phyloP scores from a whole-genome alignment of 768 basidiomycete species.

The Fistulinella prunicolor region DNA sequence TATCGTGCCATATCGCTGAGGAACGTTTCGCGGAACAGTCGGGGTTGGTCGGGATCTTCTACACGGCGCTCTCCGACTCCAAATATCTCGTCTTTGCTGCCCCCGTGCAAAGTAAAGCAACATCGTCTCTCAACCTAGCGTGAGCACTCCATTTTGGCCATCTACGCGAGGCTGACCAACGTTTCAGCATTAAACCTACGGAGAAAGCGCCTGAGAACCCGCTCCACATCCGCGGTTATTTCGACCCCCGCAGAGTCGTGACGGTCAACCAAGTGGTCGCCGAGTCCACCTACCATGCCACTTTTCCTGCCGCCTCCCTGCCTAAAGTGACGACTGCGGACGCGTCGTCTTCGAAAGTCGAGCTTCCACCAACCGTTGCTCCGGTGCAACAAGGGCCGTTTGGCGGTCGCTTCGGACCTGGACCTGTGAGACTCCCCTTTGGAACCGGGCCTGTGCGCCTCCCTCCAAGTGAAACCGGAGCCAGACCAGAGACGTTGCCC shows the following conservation, averaged over 20 bases:
- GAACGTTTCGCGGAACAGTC: slow-evolving; percentile 8
- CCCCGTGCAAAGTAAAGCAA: slow-evolving; percentile 29
- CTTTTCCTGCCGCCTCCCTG: slow-evolving; percentile 21
- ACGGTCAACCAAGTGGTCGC: slow-evolving; percentile 34
- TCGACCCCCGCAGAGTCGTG: slow-evolving; percentile 34
- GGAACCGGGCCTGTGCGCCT: slow-evolving; percentile 20
- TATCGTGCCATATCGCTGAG: neutral
- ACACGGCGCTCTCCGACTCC: slow-evolving; percentile 34
- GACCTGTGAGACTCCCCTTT: slow-evolving; percentile 17
- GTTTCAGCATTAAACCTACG: slow-evolving; percentile 29
- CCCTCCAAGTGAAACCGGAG: slow-evolving; percentile 21
- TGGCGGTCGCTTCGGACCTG: slow-evolving; percentile 21
- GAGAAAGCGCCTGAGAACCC: slow-evolving; percentile 23
- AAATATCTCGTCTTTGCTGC: slow-evolving; percentile 33
- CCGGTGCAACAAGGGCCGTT: slow-evolving; percentile 12
- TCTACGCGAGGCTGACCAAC: neutral
- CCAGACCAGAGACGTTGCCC: slow-evolving; percentile 21
- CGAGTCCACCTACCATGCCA: slow-evolving; percentile 24
- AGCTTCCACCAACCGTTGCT: slow-evolving; percentile 23
- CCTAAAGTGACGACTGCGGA: slow-evolving; percentile 6
- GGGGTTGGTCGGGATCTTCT: slow-evolving; percentile 37
- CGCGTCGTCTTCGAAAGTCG: slow-evolving; percentile 10
- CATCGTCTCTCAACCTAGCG: slow-evolving; percentile 40
- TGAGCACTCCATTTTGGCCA: slow-evolving; percentile 17
- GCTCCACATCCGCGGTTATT: slow-evolving; percentile 25